Evolutionary conservation across 1,139 yeast genomes (phyloP).

Genomic region (Lodderomyces jiufengensis): DNA sequence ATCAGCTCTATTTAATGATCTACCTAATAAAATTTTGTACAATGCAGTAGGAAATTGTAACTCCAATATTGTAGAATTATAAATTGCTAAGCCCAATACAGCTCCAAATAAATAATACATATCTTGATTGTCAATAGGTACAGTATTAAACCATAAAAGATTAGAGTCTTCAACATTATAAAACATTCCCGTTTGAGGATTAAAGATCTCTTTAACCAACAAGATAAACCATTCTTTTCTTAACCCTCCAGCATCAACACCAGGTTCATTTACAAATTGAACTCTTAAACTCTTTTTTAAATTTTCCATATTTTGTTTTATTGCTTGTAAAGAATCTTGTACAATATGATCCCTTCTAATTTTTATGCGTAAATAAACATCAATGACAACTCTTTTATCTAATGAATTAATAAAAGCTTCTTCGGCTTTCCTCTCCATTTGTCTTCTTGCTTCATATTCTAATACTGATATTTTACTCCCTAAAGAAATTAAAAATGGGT

Average conservation of each 20-base stretch:
- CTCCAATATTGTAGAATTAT: slow-evolving; percentile 84
- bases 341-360: slow-evolving; percentile 68
- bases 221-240: slow-evolving; percentile 89
- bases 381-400: slow-evolving; percentile 57
- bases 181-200: slow-evolving; percentile 62
- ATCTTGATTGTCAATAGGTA: slow-evolving; percentile 45
- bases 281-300: slow-evolving; percentile 73
- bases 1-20: slow-evolving; percentile 58
- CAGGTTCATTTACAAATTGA: slow-evolving; percentile 83
- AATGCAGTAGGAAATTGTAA: slow-evolving; percentile 70
- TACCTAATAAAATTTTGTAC: slow-evolving; percentile 68
- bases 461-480: slow-evolving; percentile 79
- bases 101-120: slow-evolving; percentile 78
- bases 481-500: slow-evolving; percentile 75
- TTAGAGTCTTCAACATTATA: slow-evolving; percentile 64
- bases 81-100: slow-evolving; percentile 83
- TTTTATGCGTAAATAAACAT: slow-evolving; percentile 63
- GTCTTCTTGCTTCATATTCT: slow-evolving; percentile 77
- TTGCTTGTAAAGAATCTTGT: slow-evolving; percentile 70
- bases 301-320: slow-evolving; percentile 56
- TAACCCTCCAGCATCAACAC: slow-evolving; percentile 92
- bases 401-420: slow-evolving; percentile 80
- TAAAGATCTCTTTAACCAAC: slow-evolving; percentile 65
- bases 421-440: slow-evolving; percentile 85
- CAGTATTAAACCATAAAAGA: slow-evolving; percentile 68